Conservation (phyloP, 805 yeast species). For the Cyberlindnera xylosilytica region DNA sequence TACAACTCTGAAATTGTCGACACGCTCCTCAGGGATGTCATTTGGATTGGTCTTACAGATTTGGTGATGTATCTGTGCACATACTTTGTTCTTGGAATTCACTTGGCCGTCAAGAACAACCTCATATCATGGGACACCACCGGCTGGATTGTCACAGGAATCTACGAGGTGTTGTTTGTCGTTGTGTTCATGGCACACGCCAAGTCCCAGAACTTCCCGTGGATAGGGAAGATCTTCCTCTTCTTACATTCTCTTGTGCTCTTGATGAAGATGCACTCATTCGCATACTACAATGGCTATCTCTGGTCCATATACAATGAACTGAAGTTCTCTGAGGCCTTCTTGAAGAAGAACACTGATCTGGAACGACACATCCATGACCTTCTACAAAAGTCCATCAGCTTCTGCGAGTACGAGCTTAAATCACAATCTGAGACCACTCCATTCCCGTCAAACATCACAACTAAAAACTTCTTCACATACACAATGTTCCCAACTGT, state of each 20-base stretch:
- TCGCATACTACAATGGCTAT: slow-evolving; percentile 88
- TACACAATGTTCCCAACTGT: slow-evolving; percentile 88
- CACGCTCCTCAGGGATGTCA: slow-evolving; percentile 57
- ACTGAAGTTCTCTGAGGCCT: slow-evolving; percentile 44
- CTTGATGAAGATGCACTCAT: slow-evolving; percentile 95
- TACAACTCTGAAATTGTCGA: slow-evolving; percentile 52
- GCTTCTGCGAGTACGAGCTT: slow-evolving; percentile 73
- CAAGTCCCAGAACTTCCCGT: slow-evolving; percentile 58
- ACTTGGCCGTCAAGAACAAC: slow-evolving; percentile 44
- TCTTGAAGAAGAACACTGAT: slow-evolving; percentile 37
- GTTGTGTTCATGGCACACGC: slow-evolving; percentile 54
- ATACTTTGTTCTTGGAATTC: slow-evolving; percentile 61
- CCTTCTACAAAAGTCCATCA: slow-evolving; percentile 42
- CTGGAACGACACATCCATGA: slow-evolving; percentile 30
- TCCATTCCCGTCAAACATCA: slow-evolving; percentile 73
- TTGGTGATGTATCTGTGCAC: slow-evolving; percentile 65
- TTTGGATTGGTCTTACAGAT: slow-evolving; percentile 72
- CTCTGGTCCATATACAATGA: slow-evolving; percentile 65
- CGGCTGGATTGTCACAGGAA: slow-evolving; percentile 64
- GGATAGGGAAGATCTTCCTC: slow-evolving; percentile 89
- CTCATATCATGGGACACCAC: slow-evolving; percentile 53
- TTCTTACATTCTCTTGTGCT: slow-evolving; percentile 81
- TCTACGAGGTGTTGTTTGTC: slow-evolving; percentile 54
- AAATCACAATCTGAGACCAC: slow-evolving; percentile 45
- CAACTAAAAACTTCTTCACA: slow-evolving; percentile 60